Evolutionary conservation across 805 yeast species (phyloP).

Genomic region (Nakazawaea anatomiae): DNA sequence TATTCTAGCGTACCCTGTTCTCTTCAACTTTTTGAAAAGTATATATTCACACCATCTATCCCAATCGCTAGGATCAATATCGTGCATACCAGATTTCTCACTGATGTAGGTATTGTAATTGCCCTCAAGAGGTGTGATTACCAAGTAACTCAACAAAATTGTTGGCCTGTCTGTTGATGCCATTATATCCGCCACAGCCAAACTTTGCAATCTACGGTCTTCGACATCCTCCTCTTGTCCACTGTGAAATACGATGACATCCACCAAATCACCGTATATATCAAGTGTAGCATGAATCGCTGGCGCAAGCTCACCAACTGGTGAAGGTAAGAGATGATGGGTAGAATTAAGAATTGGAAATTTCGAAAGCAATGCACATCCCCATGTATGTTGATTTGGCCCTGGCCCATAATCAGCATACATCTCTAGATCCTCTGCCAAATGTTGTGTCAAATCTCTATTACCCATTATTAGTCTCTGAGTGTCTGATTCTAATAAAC

Average conservation of each 20-base stretch:
- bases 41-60: conserved; percentile 99
- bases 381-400: conserved; percentile 98
- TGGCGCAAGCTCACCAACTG: conserved; percentile 97
- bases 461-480: conserved; percentile 93
- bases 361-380: conserved; percentile 84
- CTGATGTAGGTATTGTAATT: conserved; percentile 91
- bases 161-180: conserved; percentile 78
- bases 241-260: conserved; percentile 93
- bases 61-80: conserved; percentile 89
- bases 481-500: conserved; percentile 88
- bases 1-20: conserved; percentile 91
- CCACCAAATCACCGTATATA: conserved; percentile 81
- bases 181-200: conserved; percentile 74
- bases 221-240: conserved; percentile 98
- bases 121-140: conserved; percentile 81
- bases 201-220: conserved; percentile 83
- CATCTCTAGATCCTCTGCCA: conserved; percentile 91
- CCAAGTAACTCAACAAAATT: conserved; percentile 83
- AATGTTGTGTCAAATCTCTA: conserved; percentile 84
- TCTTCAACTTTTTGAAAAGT: conserved; percentile 75
- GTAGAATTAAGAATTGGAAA: conserved; percentile 90
- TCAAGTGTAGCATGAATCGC: conserved; percentile 95
- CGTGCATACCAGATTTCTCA: conserved; percentile 79
- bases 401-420: conserved; percentile 98
- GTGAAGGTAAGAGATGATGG: conserved; percentile 91